Conservation (phyloP, 2,329 filamentous ascomycete species). For the Botrytis medusae region DNA sequence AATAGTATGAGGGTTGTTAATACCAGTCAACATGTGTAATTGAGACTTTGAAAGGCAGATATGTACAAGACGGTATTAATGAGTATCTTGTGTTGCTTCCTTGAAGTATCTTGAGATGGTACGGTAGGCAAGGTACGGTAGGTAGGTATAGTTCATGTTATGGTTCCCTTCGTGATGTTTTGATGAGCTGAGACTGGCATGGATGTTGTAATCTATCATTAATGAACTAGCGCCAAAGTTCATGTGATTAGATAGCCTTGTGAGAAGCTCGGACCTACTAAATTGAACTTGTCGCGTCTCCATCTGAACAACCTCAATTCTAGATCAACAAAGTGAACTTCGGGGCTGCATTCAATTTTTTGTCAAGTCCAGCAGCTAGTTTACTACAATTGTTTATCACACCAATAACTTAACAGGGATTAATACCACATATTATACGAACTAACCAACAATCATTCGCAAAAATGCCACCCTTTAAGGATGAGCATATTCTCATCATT, state of each 20-base stretch:
- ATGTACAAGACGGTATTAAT: background rate
- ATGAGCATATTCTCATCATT: constrained; percentile 44
- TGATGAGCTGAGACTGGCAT: background rate
- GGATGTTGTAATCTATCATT: background rate
- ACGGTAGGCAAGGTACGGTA: background rate
- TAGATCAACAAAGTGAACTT: constrained; percentile 12
- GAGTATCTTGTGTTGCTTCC: background rate
- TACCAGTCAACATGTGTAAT: too few species aligned
- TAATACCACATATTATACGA: background rate
- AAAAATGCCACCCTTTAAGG: constrained; percentile 38
- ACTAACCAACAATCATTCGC: background rate
- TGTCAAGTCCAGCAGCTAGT: background rate
- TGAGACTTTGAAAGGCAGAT: background rate
- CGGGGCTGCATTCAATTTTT: background rate
- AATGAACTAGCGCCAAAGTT: background rate
- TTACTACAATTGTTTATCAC: background rate
- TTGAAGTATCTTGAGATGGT: background rate
- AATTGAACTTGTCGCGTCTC: background rate
- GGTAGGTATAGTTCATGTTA: background rate
- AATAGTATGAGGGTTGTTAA: too few species aligned
- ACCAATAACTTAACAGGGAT: background rate
- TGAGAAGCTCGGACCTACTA: background rate
- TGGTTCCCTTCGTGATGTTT: background rate
- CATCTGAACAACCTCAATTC: constrained; percentile 9
- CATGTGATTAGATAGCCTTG: constrained; percentile 1